Base-by-base conservation (phyloP, 805 yeast species). In the Saturnispora galanensis region DNA sequence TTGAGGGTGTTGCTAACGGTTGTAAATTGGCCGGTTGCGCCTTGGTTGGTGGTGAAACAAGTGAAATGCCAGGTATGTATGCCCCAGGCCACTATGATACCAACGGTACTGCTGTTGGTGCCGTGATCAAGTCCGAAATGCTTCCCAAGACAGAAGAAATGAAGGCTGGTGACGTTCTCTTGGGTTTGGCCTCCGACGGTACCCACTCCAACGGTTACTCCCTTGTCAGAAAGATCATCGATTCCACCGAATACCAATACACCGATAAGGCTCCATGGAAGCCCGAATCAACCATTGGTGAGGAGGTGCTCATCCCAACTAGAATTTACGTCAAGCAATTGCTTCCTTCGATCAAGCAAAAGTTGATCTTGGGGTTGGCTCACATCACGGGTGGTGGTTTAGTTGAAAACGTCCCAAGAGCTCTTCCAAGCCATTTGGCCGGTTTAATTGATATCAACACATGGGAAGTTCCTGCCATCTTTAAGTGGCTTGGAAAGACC, bases 51-150 rank as follows among this genome's bases (percentile, higher is more conserved):
- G 99, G 99, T 53, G 99, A 93, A 67, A 93, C 99, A 33, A 84
- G 95, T 44, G 99, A 93, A 71, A 93, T 93, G 99, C 99, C 99
- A 26, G 98, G 98, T 52, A 86, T 93, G 84, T 93, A 93, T 59
- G 84, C 81, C 48, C 87, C 80, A 46, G 95, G 94, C 31, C 97
- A 93, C 66, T 93, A 93, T 61, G 99, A 93, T 65, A 89, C 96
- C 49, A 93, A 90, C 59, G 99, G 99, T 65, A 94, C 98, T 32
- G 94, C 97, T 44, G 89, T 93, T 37, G 99, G 99, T 58, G 98
- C 98, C 11, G 97, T 93, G 5, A 68, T 76, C 53, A 86, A 83
- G 57, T 65, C 68, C 46, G 73, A 76, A 49, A 76, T 93, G 40
- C 70, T 93, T 52, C 99, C 99, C 41, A 74, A 74, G 52, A 60